phyloP scores from a whole-genome alignment of 352 stramenopile genomes.

The Phytophthora hibernalis region DNA sequence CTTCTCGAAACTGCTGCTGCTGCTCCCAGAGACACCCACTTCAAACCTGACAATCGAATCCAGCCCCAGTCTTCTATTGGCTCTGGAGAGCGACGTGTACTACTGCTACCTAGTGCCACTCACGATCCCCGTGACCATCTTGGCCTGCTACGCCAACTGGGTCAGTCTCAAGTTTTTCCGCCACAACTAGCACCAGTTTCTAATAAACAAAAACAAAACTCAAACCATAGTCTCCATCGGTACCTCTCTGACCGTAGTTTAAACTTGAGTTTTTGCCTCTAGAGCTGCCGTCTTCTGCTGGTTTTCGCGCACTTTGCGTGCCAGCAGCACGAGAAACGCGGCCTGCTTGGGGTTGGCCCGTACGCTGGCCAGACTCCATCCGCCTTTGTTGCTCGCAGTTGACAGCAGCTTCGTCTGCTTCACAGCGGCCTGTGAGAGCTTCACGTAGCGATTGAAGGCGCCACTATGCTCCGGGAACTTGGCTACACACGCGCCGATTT shows the following conservation, averaged over 20 bases:
- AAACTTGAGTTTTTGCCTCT: constrained; percentile 9
- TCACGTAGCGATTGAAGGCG: constrained; percentile 80
- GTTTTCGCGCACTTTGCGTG: constrained; percentile 66
- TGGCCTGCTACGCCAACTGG: constrained; percentile 85
- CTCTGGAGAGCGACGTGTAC: constrained; percentile 73
- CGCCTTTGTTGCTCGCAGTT: constrained; percentile 19
- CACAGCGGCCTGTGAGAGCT: constrained; percentile 65
- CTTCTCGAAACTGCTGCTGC: constrained; percentile 65
- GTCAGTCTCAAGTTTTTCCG: constrained; percentile 90
- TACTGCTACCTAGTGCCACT: constrained; percentile 84
- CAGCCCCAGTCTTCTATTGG: constrained; percentile 38
- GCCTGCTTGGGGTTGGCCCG: constrained; percentile 68
- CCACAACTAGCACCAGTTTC: constrained; percentile 61
- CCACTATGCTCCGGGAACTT: constrained; percentile 72
- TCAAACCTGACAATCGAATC: background rate
- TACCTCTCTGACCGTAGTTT: background rate
- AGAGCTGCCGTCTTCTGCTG: constrained; percentile 6
- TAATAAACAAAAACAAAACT: background rate
- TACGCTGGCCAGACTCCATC: constrained; percentile 64
- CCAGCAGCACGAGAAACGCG: constrained; percentile 68
- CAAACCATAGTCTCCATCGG: background rate
- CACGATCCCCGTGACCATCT: constrained; percentile 78
- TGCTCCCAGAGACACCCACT: constrained; percentile 7
- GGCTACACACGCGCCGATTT: constrained; percentile 66
- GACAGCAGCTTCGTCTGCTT: constrained; percentile 50